Conservation (phyloP, 306 rosid genomes). For the Glycine soja region DNA sequence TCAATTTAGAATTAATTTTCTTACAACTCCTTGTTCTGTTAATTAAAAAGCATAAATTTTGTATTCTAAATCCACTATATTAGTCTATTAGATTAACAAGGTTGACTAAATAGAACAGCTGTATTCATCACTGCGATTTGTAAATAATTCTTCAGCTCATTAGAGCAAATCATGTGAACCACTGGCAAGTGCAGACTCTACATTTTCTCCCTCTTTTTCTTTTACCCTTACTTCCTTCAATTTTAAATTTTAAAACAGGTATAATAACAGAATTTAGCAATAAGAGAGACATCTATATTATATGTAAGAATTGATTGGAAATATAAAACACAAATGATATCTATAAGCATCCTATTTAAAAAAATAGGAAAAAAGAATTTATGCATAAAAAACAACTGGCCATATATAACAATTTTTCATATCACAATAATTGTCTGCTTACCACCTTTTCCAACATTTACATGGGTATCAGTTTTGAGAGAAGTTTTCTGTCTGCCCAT, state of each 20-base stretch:
- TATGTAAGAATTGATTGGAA: constrained; percentile 29
- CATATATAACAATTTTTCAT: constrained; percentile 6
- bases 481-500: constrained; percentile 50
- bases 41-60: constrained; percentile 26
- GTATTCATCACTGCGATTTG: constrained; percentile 3
- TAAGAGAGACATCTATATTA: constrained; percentile 6
- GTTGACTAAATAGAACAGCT: constrained; percentile 16
- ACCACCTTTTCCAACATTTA: constrained; percentile 56
- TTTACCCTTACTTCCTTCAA: constrained; percentile 2
- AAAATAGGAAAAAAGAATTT: constrained; percentile 34
- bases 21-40: neutral
- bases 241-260: constrained; percentile 33
- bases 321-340: constrained; percentile 34
- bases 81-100: neutral
- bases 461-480: constrained; percentile 41
- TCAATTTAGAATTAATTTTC: neutral
- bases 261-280: constrained; percentile 26
- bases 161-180: constrained; percentile 13
- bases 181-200: constrained; percentile 14
- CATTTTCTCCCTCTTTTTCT: neutral
- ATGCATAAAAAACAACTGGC: constrained; percentile 27
- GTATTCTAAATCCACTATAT: neutral
- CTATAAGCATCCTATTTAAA: constrained; percentile 19
- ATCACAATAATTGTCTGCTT: constrained; percentile 36
- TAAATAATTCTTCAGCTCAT: constrained; percentile 32